These are phyloP conservation scores for Cadophora sp. DNA, from an alignment of 2,329 filamentous ascomycete genomes.

Conservation along the genomic window DNA sequence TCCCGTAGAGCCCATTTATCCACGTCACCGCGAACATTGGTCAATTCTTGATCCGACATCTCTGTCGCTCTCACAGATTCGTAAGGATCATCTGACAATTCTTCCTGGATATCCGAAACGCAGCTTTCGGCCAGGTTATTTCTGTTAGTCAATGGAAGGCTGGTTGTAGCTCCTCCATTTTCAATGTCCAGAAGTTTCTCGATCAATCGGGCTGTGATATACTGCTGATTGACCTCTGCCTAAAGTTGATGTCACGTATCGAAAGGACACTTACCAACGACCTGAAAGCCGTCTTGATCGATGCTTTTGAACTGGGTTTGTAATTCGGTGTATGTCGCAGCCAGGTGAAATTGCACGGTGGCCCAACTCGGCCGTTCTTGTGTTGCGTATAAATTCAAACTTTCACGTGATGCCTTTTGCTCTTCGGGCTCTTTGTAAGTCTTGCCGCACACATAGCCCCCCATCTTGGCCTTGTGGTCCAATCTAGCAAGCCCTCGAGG, in stretches of 20 bases:
- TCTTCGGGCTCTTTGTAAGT: slow-evolving; percentile 25
- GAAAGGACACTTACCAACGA: slow-evolving; percentile 31
- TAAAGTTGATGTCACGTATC: slow-evolving; percentile 25
- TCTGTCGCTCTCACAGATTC: slow-evolving; percentile 21
- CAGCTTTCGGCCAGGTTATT: slow-evolving; percentile 27
- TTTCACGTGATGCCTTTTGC: slow-evolving; percentile 16
- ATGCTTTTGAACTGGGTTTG: slow-evolving; percentile 29
- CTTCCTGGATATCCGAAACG: slow-evolving; percentile 22
- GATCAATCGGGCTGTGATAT: neutral
- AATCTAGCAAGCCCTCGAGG: slow-evolving; percentile 31
- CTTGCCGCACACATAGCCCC: slow-evolving; percentile 27
- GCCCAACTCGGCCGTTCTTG: slow-evolving; percentile 28
- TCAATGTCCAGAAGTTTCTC: slow-evolving; percentile 17
- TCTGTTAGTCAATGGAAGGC: slow-evolving; percentile 19
- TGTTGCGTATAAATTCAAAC: slow-evolving; percentile 21
- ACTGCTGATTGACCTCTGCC: neutral
- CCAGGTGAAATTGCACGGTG: slow-evolving; percentile 25
- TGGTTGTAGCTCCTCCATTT: no score
- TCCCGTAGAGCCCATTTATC: slow-evolving; percentile 47
- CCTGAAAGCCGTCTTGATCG: slow-evolving; percentile 33
- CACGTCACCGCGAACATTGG: slow-evolving; percentile 28
- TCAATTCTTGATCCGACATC: slow-evolving; percentile 2
- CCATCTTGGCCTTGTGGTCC: slow-evolving; percentile 29
- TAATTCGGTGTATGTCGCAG: slow-evolving; percentile 26
- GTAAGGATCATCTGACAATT: slow-evolving; percentile 24